Conservation (phyloP, 805 yeast genomes). For the Candida nanaspora region DNA sequence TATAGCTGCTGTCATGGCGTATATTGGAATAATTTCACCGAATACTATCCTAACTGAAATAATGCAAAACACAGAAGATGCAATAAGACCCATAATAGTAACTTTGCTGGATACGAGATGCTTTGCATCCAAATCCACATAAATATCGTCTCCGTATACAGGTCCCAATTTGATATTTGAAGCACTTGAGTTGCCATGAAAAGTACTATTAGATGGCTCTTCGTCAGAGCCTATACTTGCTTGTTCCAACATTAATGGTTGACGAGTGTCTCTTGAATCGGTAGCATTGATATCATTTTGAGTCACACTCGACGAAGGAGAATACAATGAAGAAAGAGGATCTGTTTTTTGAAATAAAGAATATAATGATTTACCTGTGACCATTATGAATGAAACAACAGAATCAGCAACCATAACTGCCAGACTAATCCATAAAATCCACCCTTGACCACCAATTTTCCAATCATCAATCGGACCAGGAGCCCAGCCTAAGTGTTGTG, state of each 20-base stretch:
- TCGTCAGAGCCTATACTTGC: conserved; percentile 13
- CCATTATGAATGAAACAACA: conserved; percentile 66
- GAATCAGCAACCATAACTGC: conserved; percentile 94
- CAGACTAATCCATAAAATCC: conserved; percentile 93
- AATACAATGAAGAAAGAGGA: not conserved
- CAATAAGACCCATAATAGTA: conserved; percentile 52
- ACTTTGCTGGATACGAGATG: conserved; percentile 44
- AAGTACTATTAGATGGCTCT: conserved; percentile 14
- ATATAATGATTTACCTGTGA: conserved; percentile 37
- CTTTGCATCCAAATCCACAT: conserved; percentile 27
- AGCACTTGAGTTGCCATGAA: conserved; percentile 12
- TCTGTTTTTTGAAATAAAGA: not conserved
- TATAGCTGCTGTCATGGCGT: conserved; percentile 62
- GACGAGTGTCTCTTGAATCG: not conserved
- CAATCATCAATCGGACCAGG: conserved; percentile 86
- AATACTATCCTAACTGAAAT: conserved; percentile 60
- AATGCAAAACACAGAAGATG: conserved; percentile 64
- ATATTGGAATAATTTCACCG: conserved; percentile 63
- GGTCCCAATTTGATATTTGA: not conserved
- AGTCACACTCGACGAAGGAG: not conserved
- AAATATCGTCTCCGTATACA: not conserved
- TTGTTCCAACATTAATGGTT: not conserved
- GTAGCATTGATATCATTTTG: not conserved
- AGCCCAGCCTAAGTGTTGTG: conserved; percentile 73
- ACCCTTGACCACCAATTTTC: conserved; percentile 92